Percentiles rank a stretch among this genome's conserved stretches.
Conservation (phyloP, 1,284 basidiomycete species). For the Moesziomyces sp. region DNA sequence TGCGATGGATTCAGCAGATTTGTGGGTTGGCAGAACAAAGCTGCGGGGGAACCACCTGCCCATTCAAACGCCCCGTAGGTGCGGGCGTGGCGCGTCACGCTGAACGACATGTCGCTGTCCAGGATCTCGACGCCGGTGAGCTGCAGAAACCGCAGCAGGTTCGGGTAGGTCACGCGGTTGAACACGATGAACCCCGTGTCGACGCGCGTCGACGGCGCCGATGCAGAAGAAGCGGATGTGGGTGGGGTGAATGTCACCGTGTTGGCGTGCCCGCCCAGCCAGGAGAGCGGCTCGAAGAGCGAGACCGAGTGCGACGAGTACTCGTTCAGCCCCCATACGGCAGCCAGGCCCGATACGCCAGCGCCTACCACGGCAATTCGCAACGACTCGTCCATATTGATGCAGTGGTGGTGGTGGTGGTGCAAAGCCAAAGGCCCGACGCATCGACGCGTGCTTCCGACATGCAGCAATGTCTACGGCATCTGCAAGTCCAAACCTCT, state of each 20-base stretch:
- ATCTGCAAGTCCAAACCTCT: neutral
- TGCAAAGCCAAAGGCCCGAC: neutral
- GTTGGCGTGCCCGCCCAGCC: constrained; percentile 82
- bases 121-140: constrained; percentile 73
- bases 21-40: constrained; percentile 48
- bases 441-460: constrained; percentile 6
- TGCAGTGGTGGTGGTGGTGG: neutral
- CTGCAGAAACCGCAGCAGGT: constrained; percentile 80
- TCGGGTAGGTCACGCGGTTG: constrained; percentile 82
- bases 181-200: constrained; percentile 71
- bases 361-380: constrained; percentile 79
- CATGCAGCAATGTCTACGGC: constrained; percentile 2
- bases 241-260: constrained; percentile 74
- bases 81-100: constrained; percentile 69
- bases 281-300: constrained; percentile 77
- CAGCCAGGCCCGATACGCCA: constrained; percentile 80
- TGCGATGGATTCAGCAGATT: constrained; percentile 73
- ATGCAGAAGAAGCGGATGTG: constrained; percentile 10
- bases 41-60: constrained; percentile 43
- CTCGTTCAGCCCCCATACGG: constrained; percentile 84
- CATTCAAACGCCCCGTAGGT: constrained; percentile 52
- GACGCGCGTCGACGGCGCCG: constrained; percentile 27
- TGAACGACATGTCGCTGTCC: constrained; percentile 81
- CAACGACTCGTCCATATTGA: constrained; percentile 14
- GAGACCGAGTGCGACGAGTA: constrained; percentile 82